A percentile compares a stretch with the other conserved stretches of the same genome.
Evolutionary conservation across 768 basidiomycete species (phyloP).

Genomic region (Suillus lakei): DNA sequence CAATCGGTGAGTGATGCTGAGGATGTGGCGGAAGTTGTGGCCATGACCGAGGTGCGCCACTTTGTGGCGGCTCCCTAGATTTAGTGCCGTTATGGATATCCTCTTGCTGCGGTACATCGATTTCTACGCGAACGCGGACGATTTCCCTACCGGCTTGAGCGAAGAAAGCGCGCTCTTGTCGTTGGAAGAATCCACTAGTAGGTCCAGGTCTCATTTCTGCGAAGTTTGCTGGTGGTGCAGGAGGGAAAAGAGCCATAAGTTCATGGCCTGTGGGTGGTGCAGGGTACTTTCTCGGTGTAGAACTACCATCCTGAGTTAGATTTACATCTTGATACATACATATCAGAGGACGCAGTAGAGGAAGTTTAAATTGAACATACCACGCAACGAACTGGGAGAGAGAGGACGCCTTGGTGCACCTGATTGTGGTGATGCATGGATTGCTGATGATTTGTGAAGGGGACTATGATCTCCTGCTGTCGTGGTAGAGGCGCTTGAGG

Average conservation of each 20-base stretch:
- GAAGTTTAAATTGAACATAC: slow-evolving; percentile 35
- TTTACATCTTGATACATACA: slow-evolving; percentile 57
- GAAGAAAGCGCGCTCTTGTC: slow-evolving; percentile 82
- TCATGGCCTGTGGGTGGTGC: slow-evolving; percentile 82
- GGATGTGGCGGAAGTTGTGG: slow-evolving; percentile 36
- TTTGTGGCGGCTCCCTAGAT: slow-evolving; percentile 15
- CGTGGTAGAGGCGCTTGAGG: slow-evolving; percentile 54
- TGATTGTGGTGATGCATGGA: slow-evolving; percentile 38
- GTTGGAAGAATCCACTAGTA: slow-evolving; percentile 74
- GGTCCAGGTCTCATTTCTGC: slow-evolving; percentile 63
- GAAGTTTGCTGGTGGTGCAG: slow-evolving; percentile 62
- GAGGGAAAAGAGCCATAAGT: slow-evolving; percentile 84
- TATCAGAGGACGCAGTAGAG: slow-evolving; percentile 19
- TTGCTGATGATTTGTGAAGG: slow-evolving; percentile 26
- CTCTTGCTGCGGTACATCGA: slow-evolving; percentile 52
- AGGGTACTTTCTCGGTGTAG: slow-evolving; percentile 63
- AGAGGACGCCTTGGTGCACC: slow-evolving; percentile 55
- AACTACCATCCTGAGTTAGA: slow-evolving; percentile 55
- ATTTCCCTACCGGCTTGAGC: slow-evolving; percentile 80
- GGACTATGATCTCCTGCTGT: slow-evolving; percentile 51
- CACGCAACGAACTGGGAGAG: slow-evolving; percentile 66
- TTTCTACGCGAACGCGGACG: slow-evolving; percentile 73
- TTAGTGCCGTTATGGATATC: slow-evolving; percentile 31
- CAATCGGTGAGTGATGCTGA: slow-evolving; percentile 32
- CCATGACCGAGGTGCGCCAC: slow-evolving; percentile 30